Conservation (phyloP, 2,329 filamentous ascomycete genomes). For the Scedosporium boydii region DNA sequence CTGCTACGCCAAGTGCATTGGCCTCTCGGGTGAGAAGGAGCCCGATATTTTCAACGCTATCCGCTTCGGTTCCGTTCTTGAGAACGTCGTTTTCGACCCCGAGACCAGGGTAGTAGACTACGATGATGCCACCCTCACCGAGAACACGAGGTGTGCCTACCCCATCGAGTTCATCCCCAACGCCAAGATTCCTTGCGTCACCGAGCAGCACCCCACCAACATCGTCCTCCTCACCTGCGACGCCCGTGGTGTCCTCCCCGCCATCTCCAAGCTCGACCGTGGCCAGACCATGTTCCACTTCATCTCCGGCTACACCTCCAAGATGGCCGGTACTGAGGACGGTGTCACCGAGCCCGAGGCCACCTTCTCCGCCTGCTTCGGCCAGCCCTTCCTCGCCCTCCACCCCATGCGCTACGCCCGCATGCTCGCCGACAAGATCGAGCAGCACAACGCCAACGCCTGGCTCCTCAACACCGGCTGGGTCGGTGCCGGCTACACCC, state of each 20-base stretch:
- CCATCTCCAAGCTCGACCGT: slow-evolving; percentile 91
- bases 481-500: slow-evolving; percentile 84
- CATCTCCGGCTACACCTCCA: slow-evolving; percentile 98
- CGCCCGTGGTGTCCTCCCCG: slow-evolving; percentile 90
- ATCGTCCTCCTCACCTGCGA: slow-evolving; percentile 98
- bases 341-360: slow-evolving; percentile 95
- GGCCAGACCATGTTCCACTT: slow-evolving; percentile 99
- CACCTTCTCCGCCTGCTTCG: slow-evolving; percentile 98
- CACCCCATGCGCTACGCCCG: slow-evolving; percentile 98
- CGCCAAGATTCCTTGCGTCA: slow-evolving; percentile 95
- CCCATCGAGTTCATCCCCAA: slow-evolving; percentile 98
- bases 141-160: slow-evolving; percentile 96
- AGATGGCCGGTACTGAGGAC: slow-evolving; percentile 99
- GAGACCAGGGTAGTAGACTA: slow-evolving; percentile 87
- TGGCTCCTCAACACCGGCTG: slow-evolving; percentile 98
- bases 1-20: slow-evolving; percentile 98
- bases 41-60: slow-evolving; percentile 96
- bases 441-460: slow-evolving; percentile 87
- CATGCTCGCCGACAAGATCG: slow-evolving; percentile 98
- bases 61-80: slow-evolving; percentile 90
- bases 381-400: slow-evolving; percentile 95
- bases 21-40: slow-evolving; percentile 96
- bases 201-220: slow-evolving; percentile 81
- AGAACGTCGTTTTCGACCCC: slow-evolving; percentile 97
- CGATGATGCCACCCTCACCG: slow-evolving; percentile 86